Conservation (phyloP, 2,329 filamentous ascomycete genomes). For the Aureobasidium sp. region DNA sequence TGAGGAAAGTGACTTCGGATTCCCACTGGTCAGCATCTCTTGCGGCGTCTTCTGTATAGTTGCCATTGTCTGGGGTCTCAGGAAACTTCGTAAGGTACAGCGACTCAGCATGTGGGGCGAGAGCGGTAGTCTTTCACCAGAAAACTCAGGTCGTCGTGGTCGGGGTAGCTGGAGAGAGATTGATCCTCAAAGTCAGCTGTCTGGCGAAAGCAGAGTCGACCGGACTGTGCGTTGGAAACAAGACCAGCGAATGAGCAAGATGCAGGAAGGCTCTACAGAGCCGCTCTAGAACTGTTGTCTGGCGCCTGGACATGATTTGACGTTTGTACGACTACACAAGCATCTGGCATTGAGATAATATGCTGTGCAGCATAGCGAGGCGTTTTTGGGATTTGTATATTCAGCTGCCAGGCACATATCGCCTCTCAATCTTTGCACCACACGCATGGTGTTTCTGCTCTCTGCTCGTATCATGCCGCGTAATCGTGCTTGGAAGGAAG, state of each 20-base stretch:
- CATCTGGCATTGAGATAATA: constrained; percentile 5
- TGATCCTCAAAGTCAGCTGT: constrained; percentile 17
- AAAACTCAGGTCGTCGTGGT: constrained; percentile 19
- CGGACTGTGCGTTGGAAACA: constrained; percentile 22
- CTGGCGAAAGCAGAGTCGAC: constrained; percentile 21
- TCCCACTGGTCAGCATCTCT: constrained; percentile 63
- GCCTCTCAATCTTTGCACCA: constrained; percentile 2
- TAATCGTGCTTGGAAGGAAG: neutral
- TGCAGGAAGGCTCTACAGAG: constrained; percentile 12
- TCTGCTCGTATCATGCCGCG: neutral
- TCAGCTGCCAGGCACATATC: neutral
- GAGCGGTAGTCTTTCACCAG: constrained; percentile 31
- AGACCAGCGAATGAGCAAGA: constrained; percentile 18
- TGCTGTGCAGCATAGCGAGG: constrained; percentile 10
- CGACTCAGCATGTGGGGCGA: constrained; percentile 79
- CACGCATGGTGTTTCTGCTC: neutral
- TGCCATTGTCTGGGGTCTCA: constrained; percentile 76
- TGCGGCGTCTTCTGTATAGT: constrained; percentile 67
- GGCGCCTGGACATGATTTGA: neutral
- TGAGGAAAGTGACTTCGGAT: constrained; percentile 85
- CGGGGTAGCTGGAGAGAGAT: constrained; percentile 26
- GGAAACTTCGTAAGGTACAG: constrained; percentile 77
- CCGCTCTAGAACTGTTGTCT: neutral
- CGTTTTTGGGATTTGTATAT: constrained; percentile 1
- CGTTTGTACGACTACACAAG: constrained; percentile 5